These are phyloP conservation scores for Bretziella fagacearum DNA, from an alignment of 2,329 filamentous ascomycete species.

Conservation along the genomic window DNA sequence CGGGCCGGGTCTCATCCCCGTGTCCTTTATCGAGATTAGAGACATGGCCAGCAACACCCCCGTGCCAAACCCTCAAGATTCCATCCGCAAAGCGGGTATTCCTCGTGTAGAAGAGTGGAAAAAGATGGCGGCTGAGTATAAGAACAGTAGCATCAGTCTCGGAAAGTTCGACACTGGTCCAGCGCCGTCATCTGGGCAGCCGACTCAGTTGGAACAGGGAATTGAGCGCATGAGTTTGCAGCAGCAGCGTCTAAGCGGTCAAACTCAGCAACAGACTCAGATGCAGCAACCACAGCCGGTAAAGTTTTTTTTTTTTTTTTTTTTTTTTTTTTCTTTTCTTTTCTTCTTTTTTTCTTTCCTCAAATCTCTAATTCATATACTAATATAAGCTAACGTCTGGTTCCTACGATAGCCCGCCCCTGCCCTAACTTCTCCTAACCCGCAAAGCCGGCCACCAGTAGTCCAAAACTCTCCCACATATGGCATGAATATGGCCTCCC, in stretches of 20 bases:
- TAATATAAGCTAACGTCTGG: neutral
- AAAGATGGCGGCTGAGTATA: conserved; percentile 97
- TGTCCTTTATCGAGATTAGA: conserved; percentile 89
- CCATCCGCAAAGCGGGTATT: conserved; percentile 74
- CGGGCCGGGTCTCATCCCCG: conserved; percentile 85
- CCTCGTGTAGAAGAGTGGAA: conserved; percentile 98
- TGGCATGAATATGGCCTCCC: conserved; percentile 27
- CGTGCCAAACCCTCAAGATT: conserved; percentile 66
- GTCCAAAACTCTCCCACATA: conserved; percentile 1
- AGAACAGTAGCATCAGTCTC: conserved; percentile 94
- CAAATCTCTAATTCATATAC: neutral
- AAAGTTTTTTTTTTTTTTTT: too few relatives aligned
- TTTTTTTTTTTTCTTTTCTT: neutral
- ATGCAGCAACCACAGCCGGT: conserved; percentile 6
- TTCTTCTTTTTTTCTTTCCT: neutral
- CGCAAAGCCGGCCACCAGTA: neutral
- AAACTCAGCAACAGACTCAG: conserved; percentile 10
- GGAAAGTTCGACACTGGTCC: conserved; percentile 63
- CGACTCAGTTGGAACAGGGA: conserved; percentile 39
- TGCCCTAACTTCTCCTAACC: neutral
- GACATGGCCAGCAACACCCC: conserved; percentile 81
- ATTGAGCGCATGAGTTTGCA: conserved; percentile 29
- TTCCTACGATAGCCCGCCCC: neutral
- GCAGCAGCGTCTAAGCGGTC: conserved; percentile 19
- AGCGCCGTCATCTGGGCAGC: conserved; percentile 21